Conservation (phyloP, 1,284 basidiomycete genomes). For the Papiliotrema flavescens region DNA sequence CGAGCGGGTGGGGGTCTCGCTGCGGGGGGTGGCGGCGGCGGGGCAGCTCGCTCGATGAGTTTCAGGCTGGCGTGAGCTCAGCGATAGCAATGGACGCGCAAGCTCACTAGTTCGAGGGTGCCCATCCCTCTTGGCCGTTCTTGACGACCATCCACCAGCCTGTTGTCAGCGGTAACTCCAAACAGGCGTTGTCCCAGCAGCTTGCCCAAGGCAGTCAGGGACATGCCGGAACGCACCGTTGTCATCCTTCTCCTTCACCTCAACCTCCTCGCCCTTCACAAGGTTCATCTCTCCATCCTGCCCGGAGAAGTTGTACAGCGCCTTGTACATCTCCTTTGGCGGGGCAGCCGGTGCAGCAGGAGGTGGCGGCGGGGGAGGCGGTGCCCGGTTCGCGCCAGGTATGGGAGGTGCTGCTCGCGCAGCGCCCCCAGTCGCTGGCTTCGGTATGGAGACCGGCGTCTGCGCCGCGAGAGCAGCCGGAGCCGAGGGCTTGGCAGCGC, state of each 20-base stretch:
- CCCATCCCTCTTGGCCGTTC: conserved; percentile 82
- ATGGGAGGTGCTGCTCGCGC: conserved; percentile 11
- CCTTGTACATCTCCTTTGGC: conserved; percentile 72
- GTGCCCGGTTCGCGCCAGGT: conserved; percentile 27
- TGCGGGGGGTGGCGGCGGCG: conserved; percentile 67
- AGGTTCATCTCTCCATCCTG: conserved; percentile 89
- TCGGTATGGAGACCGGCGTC: conserved; percentile 23
- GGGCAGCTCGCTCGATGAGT: conserved; percentile 64
- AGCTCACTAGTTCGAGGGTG: conserved; percentile 78
- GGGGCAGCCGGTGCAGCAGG: conserved; percentile 59
- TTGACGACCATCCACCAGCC: conserved; percentile 96
- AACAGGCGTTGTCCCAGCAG: not conserved
- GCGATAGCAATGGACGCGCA: not conserved
- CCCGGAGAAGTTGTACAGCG: conserved; percentile 82
- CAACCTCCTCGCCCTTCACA: conserved; percentile 85
- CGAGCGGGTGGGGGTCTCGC: too few relatives aligned
- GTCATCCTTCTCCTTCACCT: conserved; percentile 88
- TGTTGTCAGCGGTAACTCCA: conserved; percentile 21
- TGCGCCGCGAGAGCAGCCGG: conserved; percentile 33
- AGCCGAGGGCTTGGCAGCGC: conserved; percentile 46
- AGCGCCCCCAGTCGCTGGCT: conserved; percentile 30
- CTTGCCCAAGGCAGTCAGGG: not conserved
- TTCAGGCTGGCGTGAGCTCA: conserved; percentile 55
- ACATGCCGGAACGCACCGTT: conserved; percentile 57
- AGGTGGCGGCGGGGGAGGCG: conserved; percentile 60